Evolutionary conservation across 805 yeast genomes (phyloP), one percentile per base, ranked within the genome.

Genomic region (Wickerhamomyces kurtzmanii): DNA sequence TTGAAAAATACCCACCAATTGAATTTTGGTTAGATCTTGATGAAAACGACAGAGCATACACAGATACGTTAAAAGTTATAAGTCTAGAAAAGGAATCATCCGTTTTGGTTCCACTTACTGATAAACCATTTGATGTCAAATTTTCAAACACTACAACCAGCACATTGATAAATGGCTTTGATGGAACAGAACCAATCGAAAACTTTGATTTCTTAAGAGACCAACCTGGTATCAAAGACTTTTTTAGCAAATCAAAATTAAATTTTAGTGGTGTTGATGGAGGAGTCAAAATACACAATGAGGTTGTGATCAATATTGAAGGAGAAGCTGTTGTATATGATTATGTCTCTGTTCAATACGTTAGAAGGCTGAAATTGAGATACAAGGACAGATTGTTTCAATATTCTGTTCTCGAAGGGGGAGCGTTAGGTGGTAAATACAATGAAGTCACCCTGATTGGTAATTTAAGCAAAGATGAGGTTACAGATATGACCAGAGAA

Each of bases 11-110:
- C 25, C 77, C 80, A 3, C 73, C 77, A 1, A 47, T 74, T 6
- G 80, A 73, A 39, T 51, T 74, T 25, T 71, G 77, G 75, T 49
- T 65, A 20, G 68, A 61, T 26, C 45, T 68, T 26, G 54, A 52
- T 12, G 53, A 55, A 11, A 30, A 33, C n/a, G 52, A 53, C 9
- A 44, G 36, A 21, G 62, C 61, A 1, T 64, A 55, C 20, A 34
- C 59, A 19, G 61, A 53, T n/a, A 43, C 59, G 6, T 38, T 70
- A 30, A 57, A 57, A 20, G 44, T 65, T 2, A 59, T 66, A 2
- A 53, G 68, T 1, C 64, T 64, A 1, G 66, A 65, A 17, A 56
- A 56, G 7, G 77, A 72, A 35, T 53, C 57, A 26, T 54, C 51
- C 32, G 48, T 55, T 11, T 50, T 48, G 23, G 50, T 71, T 0